These are phyloP conservation scores for Dendrostoma leiphaemia DNA, from an alignment of 2,329 filamentous ascomycete genomes.

Conservation along the genomic window DNA sequence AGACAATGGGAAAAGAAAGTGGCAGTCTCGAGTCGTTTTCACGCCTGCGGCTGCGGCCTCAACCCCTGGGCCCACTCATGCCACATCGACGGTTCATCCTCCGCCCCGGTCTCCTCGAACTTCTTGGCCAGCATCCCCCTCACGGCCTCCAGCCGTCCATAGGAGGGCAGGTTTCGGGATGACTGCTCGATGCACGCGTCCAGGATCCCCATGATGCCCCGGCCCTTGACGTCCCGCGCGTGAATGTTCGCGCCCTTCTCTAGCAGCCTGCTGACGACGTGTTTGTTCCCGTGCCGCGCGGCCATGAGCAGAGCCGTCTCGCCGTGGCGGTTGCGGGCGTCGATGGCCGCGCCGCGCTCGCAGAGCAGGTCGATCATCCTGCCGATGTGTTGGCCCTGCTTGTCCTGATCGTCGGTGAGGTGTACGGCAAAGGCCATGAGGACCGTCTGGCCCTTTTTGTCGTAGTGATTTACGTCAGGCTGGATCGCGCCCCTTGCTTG, in stretches of 20 bases:
- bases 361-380: conserved; percentile 44
- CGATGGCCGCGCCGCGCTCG: conserved; percentile 39
- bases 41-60: neutral
- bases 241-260: conserved; percentile 47
- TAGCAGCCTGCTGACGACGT: conserved; percentile 46
- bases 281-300: conserved; percentile 50
- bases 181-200: conserved; percentile 35
- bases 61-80: conserved; percentile 11
- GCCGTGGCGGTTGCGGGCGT: conserved; percentile 51
- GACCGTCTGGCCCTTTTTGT: conserved; percentile 49
- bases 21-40: neutral
- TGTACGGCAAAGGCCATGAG: conserved; percentile 54
- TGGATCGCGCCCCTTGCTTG: conserved; percentile 6
- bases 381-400: conserved; percentile 42
- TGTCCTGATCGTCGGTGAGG: conserved; percentile 49
- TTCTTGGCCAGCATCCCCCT: conserved; percentile 14
- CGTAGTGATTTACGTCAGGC: conserved; percentile 50
- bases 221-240: conserved; percentile 41
- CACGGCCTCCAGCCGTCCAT: conserved; percentile 15
- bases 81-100: conserved; percentile 11
- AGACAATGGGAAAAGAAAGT: neutral
- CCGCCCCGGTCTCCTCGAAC: conserved; percentile 1
- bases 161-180: conserved; percentile 1
- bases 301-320: conserved; percentile 57
- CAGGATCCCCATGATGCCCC: conserved; percentile 44